Evolutionary conservation across 2,329 filamentous ascomycete species (phyloP).

Genomic region (Fusarium keratoplasticum): DNA sequence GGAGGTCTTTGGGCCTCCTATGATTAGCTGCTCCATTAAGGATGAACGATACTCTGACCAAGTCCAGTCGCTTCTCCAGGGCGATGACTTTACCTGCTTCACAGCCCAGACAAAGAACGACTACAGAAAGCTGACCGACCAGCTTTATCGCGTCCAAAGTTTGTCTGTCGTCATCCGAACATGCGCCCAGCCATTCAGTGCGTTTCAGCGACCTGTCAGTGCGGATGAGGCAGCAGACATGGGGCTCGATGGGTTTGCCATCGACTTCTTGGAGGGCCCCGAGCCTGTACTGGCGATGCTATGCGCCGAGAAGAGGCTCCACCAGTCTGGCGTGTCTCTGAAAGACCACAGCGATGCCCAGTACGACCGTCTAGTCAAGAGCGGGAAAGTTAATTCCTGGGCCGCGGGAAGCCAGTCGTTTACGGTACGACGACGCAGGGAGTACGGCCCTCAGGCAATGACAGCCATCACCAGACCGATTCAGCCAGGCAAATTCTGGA

Average conservation of each 20-base stretch:
- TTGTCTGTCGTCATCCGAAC: slow-evolving; percentile 80
- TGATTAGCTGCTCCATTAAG: slow-evolving; percentile 83
- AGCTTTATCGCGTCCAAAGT: slow-evolving; percentile 71
- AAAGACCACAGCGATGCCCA: slow-evolving; percentile 74
- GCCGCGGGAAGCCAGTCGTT: slow-evolving; percentile 75
- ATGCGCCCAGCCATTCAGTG: slow-evolving; percentile 63
- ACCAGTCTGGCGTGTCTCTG: slow-evolving; percentile 74
- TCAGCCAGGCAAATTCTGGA: slow-evolving; percentile 75
- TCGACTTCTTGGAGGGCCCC: slow-evolving; percentile 84
- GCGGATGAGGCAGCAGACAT: slow-evolving; percentile 63
- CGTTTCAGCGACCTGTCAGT: slow-evolving; percentile 67
- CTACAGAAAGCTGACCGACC: slow-evolving; percentile 76
- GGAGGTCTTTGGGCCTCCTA: slow-evolving; percentile 82
- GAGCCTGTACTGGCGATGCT: slow-evolving; percentile 88
- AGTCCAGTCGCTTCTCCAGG: slow-evolving; percentile 63
- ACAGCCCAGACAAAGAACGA: slow-evolving; percentile 82
- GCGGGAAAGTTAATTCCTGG: slow-evolving; percentile 72
- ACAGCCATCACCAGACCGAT: slow-evolving; percentile 76
- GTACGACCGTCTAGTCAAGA: slow-evolving; percentile 72
- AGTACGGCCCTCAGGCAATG: slow-evolving; percentile 81
- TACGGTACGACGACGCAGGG: slow-evolving; percentile 75
- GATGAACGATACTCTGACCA: slow-evolving; percentile 73
- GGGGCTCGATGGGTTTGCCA: slow-evolving; percentile 84
- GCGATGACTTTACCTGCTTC: slow-evolving; percentile 71
- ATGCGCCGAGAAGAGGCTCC: slow-evolving; percentile 77